Evolutionary conservation across 495 filamentous ascomycete species (phyloP), one percentile per base, ranked within the genome.

Genomic region (Coniosporium apollinis): DNA sequence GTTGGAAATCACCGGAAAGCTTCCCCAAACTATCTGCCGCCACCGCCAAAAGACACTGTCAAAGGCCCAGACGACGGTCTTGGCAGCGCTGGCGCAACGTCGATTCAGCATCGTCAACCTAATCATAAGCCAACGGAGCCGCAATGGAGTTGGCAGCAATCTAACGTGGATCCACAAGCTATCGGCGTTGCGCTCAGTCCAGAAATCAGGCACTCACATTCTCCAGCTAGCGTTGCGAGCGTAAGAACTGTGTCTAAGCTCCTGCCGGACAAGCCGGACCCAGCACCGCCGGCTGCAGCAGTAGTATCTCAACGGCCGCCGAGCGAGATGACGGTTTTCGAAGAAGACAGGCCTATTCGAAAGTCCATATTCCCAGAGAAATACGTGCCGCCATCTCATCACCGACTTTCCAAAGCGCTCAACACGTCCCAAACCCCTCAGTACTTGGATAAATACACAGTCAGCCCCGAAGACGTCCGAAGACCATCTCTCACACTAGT

Each of bases 291-390:
- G 2, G 16, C 30, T 32, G n/a, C 4, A 13, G 28, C 17, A 40
- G 36, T 22, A 33, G 19, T 18, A 29, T 34, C 10, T 39, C 43
- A 10, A 30, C n/a, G n/a, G n/a, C n/a, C n/a, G n/a, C n/a, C n/a
- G n/a, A n/a, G n/a, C n/a, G n/a, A 36, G 10, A 30, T 28, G 13
- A 50, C 47, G 8, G 29, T 47, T 13, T 50, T 50, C 20, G 47
- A 50, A 34, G 47, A 50, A 28, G 39, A 47, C 28, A 30, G 19
- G 20, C 6, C 13, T 29, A 5, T 9, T 26, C 13, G 6, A 19
- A 22, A 38, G 25, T 28, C 16, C 18, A 10, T 15, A 15, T 8
- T n/a, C 14, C 7, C n/a, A 26, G 3, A 5, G 9, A 4, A 21
- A 13, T 10, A 31, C 36, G n/a, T 35, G 18, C 39, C 31, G 17